Base-by-base conservation (phyloP, 192 early-diverging fungal species). In the Backusella luteola region DNA sequence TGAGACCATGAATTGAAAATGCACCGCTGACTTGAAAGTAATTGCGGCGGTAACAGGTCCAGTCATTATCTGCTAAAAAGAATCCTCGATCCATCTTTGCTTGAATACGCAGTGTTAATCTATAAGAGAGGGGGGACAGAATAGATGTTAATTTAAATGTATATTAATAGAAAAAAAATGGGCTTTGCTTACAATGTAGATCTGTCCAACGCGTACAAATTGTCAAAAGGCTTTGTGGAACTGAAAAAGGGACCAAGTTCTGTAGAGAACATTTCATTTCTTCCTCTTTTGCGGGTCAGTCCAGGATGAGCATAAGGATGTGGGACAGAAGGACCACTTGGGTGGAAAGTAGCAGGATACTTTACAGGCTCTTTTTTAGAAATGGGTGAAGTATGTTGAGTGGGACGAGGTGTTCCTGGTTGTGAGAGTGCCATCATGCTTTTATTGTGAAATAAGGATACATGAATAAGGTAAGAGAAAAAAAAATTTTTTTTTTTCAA, bases 31-130 rank as follows among this genome's bases (percentile, higher is more conserved):
- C 87, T 82, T 96, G 94, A 73, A 97, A 97, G 81, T 97, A 97
- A 69, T 97, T 97, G 75, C 96, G 89, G 23, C 96, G 89, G 81
- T 97, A 97, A 79, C 96, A 97, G 2, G 96, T 96, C 96, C 96
- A 98, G 73, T 95, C 94, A 67, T 87, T 87, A 42, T 92, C 90
- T 2, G 96, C 91, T 53, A 97, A 81, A 72, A 97, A 97, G 84
- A 98, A 98, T 15, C 96, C 96, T 35, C 94, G 90, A 77, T 97
- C 96, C 49, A 99, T 91, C 44, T 94, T 95, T 21, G 96, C 90
- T 66, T 89, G 83, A 56, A 97, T 78, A 17, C 81, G 76, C 67
- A 71, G 9, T 23, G 69, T 73, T 46, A 78, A 63, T 75, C 74
- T 75, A 52, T 26, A n/a, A n/a, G 42, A 34, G 59, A 7, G 70